These are phyloP conservation scores for Grosmannia serpens DNA, from an alignment of 2,329 filamentous ascomycete genomes.

Conservation along the genomic window DNA sequence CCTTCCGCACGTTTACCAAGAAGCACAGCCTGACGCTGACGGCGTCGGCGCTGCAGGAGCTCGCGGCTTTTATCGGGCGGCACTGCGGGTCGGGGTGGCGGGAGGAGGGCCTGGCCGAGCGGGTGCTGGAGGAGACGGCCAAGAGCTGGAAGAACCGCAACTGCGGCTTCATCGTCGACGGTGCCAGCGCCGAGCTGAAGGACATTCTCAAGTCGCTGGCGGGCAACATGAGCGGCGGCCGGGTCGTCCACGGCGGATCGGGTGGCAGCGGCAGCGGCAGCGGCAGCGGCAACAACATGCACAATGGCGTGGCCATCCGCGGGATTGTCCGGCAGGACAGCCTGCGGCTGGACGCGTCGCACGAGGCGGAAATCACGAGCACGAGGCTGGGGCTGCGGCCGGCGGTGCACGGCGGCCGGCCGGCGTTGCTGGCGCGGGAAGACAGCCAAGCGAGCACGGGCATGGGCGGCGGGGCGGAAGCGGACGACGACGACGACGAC, in stretches of 20 bases:
- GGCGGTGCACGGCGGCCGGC: neutral
- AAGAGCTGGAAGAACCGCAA: slow-evolving; percentile 84
- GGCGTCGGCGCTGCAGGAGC: slow-evolving; percentile 70
- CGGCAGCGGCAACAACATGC: neutral
- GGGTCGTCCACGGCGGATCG: slow-evolving; percentile 34
- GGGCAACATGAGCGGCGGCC: slow-evolving; percentile 80
- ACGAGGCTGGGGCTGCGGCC: slow-evolving; percentile 44
- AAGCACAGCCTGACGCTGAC: slow-evolving; percentile 92
- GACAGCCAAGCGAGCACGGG: slow-evolving; percentile 57
- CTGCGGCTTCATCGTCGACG: slow-evolving; percentile 85
- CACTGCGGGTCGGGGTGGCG: slow-evolving; percentile 95
- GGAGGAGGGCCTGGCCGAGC: slow-evolving; percentile 86
- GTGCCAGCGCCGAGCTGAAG: slow-evolving; percentile 62
- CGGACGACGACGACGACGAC: slow-evolving; percentile 35
- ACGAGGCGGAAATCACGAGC: slow-evolving; percentile 39
- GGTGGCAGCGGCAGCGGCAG: slow-evolving; percentile 21
- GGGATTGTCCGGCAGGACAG: slow-evolving; percentile 50
- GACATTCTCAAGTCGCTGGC: slow-evolving; percentile 76
- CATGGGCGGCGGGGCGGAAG: slow-evolving; percentile 35
- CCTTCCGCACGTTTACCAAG: slow-evolving; percentile 93
- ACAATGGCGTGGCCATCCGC: neutral
- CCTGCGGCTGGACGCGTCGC: slow-evolving; percentile 45
- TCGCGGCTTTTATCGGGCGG: slow-evolving; percentile 82
- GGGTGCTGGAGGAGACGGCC: slow-evolving; percentile 82
- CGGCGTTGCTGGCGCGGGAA: slow-evolving; percentile 35